These are phyloP conservation scores for Trichoderma citrinoviride DNA, from an alignment of 2,329 filamentous ascomycete genomes.

Conservation along the genomic window DNA sequence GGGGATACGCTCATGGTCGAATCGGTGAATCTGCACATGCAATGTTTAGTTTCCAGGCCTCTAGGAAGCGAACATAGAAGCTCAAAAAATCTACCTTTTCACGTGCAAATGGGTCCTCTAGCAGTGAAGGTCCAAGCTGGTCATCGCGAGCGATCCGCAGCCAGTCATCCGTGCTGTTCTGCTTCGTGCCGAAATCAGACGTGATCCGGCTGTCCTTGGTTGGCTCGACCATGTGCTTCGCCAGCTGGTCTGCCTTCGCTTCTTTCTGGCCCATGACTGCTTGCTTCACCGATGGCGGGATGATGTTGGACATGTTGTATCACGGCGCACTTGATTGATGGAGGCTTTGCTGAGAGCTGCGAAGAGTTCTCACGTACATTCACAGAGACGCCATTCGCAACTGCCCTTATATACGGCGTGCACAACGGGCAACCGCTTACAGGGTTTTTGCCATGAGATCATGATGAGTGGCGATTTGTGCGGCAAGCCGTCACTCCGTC, in stretches of 20 bases:
- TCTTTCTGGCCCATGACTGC: slow-evolving; percentile 37
- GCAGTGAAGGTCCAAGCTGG: slow-evolving; percentile 61
- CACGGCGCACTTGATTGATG: background rate
- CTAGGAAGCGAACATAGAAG: background rate
- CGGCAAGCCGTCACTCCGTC: background rate
- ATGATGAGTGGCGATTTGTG: background rate
- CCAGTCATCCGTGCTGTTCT: slow-evolving; percentile 75
- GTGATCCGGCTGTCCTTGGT: slow-evolving; percentile 62
- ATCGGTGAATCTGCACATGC: slow-evolving; percentile 60
- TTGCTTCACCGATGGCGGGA: slow-evolving; percentile 17
- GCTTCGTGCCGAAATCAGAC: slow-evolving; percentile 73
- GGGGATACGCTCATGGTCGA: slow-evolving; percentile 63
- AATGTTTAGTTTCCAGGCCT: no score
- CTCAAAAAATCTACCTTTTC: slow-evolving; percentile 59
- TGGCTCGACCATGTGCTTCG: slow-evolving; percentile 56
- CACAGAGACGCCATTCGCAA: no score
- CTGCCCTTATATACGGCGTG: no score
- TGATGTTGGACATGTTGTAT: slow-evolving; percentile 10
- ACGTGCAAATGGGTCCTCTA: slow-evolving; percentile 70
- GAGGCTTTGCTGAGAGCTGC: background rate
- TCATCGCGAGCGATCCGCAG: slow-evolving; percentile 62
- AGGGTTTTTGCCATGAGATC: background rate
- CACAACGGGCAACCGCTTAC: no score
- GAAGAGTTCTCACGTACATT: no score
- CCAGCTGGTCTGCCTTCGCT: slow-evolving; percentile 62